Conservation (phyloP, 2,329 filamentous ascomycete species). For the Trichoderma polysporum region DNA sequence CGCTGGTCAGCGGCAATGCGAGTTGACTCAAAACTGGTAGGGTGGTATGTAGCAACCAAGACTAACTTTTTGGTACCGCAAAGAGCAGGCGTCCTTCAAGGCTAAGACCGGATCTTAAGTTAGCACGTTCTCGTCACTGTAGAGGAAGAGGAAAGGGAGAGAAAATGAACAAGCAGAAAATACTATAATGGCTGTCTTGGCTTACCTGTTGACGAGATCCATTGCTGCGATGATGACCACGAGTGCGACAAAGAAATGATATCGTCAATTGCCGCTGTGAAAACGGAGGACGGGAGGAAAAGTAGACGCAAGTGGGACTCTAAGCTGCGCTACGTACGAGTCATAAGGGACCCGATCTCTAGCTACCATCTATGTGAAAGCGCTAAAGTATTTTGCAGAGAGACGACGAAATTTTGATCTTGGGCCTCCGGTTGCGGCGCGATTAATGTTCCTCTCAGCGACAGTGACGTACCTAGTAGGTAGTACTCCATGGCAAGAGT, state of each 20-base stretch:
- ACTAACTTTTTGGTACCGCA: constrained; percentile 85
- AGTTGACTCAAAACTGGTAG: neutral
- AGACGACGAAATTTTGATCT: neutral
- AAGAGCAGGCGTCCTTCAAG: constrained; percentile 92
- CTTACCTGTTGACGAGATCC: constrained; percentile 64
- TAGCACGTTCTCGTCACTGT: neutral
- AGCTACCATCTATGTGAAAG: neutral
- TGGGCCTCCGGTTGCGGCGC: constrained; percentile 9
- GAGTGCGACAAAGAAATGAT: neutral
- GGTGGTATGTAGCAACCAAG: neutral
- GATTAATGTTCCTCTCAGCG: neutral
- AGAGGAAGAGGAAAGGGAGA: neutral
- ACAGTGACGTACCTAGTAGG: too few species aligned
- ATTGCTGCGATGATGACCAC: constrained; percentile 34
- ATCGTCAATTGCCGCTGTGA: neutral
- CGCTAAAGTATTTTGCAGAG: neutral
- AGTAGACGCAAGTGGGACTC: constrained; percentile 4
- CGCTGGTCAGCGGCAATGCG: constrained; percentile 22
- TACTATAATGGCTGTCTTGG: constrained; percentile 14
- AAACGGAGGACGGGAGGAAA: neutral
- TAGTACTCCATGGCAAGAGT: too few species aligned
- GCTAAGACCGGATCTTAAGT: constrained; percentile 45
- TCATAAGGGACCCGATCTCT: neutral
- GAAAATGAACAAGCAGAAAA: neutral
- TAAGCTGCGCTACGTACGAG: neutral